Conservation (phyloP, 2,329 filamentous ascomycete genomes). For the Nothophaeocryptopus gaeumannii region DNA sequence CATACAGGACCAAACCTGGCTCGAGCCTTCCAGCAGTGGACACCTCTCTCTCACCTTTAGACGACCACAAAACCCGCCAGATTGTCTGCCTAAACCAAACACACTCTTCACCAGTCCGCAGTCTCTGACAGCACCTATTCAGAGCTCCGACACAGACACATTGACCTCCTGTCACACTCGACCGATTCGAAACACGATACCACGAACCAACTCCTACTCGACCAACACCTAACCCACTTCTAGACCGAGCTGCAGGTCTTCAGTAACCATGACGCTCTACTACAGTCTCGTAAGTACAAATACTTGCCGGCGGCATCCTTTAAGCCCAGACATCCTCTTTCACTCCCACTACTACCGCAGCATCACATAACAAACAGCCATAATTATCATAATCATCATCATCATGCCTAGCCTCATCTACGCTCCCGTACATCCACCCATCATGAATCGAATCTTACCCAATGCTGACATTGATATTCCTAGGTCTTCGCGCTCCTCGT, state of each 20-base stretch:
- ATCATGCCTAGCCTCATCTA: slow-evolving; percentile 39
- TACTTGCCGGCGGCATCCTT: slow-evolving; percentile 16
- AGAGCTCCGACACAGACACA: too few relatives aligned
- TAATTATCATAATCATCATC: slow-evolving; percentile 31
- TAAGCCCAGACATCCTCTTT: background rate
- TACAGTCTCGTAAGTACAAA: slow-evolving; percentile 61
- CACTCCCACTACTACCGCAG: background rate
- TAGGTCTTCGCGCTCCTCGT: slow-evolving; percentile 82
- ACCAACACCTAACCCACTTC: slow-evolving; percentile 1
- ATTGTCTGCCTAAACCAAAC: too few relatives aligned
- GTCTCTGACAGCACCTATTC: too few relatives aligned
- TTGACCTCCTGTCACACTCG: slow-evolving; percentile 4
- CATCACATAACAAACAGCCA: slow-evolving; percentile 6
- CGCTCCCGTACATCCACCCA: slow-evolving; percentile 32
- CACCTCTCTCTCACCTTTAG: background rate
- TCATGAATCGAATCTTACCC: background rate
- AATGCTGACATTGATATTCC: slow-evolving; percentile 18
- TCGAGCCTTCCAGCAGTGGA: background rate
- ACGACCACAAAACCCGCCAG: background rate
- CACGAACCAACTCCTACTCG: background rate
- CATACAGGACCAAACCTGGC: too few relatives aligned
- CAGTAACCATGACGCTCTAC: slow-evolving; percentile 64
- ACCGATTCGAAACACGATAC: background rate
- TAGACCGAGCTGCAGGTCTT: slow-evolving; percentile 17
- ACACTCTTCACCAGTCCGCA: too few relatives aligned